phyloP scores from a whole-genome alignment of 257 asterid species.

The Gentiana macrophylla region DNA sequence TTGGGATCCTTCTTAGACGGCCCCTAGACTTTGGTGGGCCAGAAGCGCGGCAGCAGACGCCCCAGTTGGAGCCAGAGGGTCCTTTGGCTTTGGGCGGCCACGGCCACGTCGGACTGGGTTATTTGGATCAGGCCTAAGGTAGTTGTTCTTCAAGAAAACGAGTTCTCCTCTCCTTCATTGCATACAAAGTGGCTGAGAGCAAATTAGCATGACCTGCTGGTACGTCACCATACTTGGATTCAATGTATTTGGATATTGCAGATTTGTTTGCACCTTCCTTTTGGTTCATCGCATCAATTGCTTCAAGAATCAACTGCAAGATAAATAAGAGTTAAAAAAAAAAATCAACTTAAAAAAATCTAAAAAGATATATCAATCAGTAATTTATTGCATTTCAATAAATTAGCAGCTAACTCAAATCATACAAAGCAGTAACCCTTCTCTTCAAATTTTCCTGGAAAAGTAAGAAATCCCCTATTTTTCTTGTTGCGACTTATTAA shows the following conservation, averaged over 20 bases:
- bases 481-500: not conserved
- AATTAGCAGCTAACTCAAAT: conserved; percentile 2
- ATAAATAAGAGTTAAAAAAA: conserved; percentile 2
- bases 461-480: not conserved
- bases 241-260: conserved; percentile 52
- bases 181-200: conserved; percentile 38
- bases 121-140: conserved; percentile 47
- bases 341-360: not conserved
- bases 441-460: not conserved
- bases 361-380: not conserved
- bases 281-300: conserved; percentile 49
- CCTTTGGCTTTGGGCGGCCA: conserved; percentile 71
- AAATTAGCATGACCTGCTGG: conserved; percentile 51
- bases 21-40: conserved; percentile 54
- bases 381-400: not conserved
- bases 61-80: conserved; percentile 26
- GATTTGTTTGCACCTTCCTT: conserved; percentile 67
- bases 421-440: not conserved
- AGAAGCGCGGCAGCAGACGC: conserved; percentile 12
- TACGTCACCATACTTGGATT: conserved; percentile 61
- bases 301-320: conserved; percentile 70
- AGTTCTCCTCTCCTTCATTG: conserved; percentile 65
- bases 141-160: conserved; percentile 56
- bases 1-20: conserved; percentile 77
- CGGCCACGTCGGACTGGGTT: conserved; percentile 68